Percentiles rank a stretch among this genome's conserved stretches.
Evolutionary conservation across 1,284 basidiomycete species (phyloP).

Genomic region (Peniophora sp.): DNA sequence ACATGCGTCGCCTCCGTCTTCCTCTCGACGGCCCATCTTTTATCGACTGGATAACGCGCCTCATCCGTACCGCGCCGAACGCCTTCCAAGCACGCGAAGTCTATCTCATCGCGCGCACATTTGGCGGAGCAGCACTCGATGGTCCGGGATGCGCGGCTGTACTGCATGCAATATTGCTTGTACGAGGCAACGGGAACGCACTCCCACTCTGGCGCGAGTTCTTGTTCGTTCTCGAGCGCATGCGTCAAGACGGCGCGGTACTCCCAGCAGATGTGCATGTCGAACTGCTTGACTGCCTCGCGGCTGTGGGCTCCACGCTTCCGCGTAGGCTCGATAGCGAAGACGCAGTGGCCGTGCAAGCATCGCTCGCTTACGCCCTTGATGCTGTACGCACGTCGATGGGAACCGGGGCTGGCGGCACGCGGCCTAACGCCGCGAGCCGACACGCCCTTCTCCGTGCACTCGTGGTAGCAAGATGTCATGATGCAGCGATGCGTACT

Average conservation of each 20-base stretch:
- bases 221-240: constrained; percentile 77
- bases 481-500: too few relatives aligned
- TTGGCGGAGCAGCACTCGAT: background rate
- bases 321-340: too few relatives aligned
- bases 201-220: constrained; percentile 40
- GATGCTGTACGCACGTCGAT: too few relatives aligned
- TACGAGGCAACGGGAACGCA: background rate
- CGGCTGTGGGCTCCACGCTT: too few relatives aligned
- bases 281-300: constrained; percentile 40
- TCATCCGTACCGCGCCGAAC: background rate
- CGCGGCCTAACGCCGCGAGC: too few relatives aligned
- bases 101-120: background rate
- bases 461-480: too few relatives aligned
- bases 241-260: constrained; percentile 59
- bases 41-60: background rate
- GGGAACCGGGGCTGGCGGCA: too few relatives aligned
- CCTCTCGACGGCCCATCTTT: too few relatives aligned
- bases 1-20: too few relatives aligned
- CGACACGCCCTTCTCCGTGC: too few relatives aligned
- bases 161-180: background rate
- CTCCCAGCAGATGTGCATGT: constrained; percentile 64
- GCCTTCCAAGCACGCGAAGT: background rate
- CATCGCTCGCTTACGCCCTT: too few relatives aligned
- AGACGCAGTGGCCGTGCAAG: too few relatives aligned
- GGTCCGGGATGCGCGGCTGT: background rate